These are phyloP conservation scores for Fusarium sp. DNA, from an alignment of 2,329 filamentous ascomycete species.

Conservation along the genomic window DNA sequence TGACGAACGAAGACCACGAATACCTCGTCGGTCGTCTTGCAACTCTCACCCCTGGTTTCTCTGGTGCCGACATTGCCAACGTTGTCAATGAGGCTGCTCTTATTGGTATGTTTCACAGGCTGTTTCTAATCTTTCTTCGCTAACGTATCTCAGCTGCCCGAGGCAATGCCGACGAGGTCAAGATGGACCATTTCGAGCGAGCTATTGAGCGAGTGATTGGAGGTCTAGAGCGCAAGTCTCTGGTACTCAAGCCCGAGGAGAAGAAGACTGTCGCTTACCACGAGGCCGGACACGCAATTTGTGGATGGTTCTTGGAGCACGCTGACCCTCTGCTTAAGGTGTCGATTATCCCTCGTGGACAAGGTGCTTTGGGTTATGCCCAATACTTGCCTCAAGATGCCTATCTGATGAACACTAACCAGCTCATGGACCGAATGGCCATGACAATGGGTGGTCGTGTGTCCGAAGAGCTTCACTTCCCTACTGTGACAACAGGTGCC, in stretches of 20 bases:
- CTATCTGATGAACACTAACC: conserved; percentile 94
- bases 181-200: conserved; percentile 93
- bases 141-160: conserved; percentile 74
- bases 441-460: conserved; percentile 98
- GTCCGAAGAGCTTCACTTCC: conserved; percentile 95
- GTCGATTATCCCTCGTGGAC: conserved; percentile 95
- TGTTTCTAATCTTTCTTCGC: conserved; percentile 46
- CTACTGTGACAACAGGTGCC: conserved; percentile 93
- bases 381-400: conserved; percentile 96
- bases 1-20: conserved; percentile 89
- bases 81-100: conserved; percentile 97
- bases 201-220: conserved; percentile 98
- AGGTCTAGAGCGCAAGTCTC: conserved; percentile 95
- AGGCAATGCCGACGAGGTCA: conserved; percentile 80
- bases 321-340: conserved; percentile 99
- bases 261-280: conserved; percentile 98
- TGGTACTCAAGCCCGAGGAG: conserved; percentile 92
- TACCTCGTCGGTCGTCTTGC: conserved; percentile 88
- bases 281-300: conserved; percentile 97
- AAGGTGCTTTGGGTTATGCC: conserved; percentile 93
- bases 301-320: conserved; percentile 96
- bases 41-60: conserved; percentile 94
- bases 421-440: conserved; percentile 99
- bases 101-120: conserved; percentile 74
- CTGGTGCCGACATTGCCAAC: conserved; percentile 97